phyloP scores from a whole-genome alignment of 1,284 basidiomycete genomes.

The Cutaneotrichosporon daszewskae region DNA sequence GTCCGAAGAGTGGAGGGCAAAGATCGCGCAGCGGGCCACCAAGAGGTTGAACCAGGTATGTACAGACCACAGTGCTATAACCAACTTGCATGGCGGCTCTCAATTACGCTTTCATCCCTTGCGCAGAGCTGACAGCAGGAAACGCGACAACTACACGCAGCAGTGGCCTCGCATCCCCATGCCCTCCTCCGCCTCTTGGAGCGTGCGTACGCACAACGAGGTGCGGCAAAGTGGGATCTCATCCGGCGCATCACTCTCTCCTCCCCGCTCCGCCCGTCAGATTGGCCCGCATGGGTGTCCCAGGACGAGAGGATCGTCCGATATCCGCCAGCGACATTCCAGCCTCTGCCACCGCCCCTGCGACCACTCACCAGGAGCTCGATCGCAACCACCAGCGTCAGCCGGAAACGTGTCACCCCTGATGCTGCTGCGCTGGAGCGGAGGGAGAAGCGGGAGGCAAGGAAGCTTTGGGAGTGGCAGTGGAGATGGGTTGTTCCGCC shows the following conservation, averaged over 20 bases:
- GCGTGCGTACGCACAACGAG: slow-evolving; percentile 1
- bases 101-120: neutral
- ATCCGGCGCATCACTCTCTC: slow-evolving; percentile 18
- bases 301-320: neutral
- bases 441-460: neutral
- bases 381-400: neutral
- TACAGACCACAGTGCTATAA: too few relatives aligned
- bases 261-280: neutral
- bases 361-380: neutral
- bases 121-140: neutral
- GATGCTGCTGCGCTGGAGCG: neutral
- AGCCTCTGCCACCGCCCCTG: slow-evolving; percentile 8
- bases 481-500: slow-evolving; percentile 19
- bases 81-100: too few relatives aligned
- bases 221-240: slow-evolving; percentile 8
- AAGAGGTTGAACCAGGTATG: neutral
- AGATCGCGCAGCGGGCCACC: neutral
- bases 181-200: slow-evolving; percentile 25
- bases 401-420: neutral
- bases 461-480: slow-evolving; percentile 1
- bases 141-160: slow-evolving; percentile 20
- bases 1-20: neutral
- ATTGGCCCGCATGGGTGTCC: slow-evolving; percentile 1
- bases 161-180: slow-evolving; percentile 37
- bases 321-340: slow-evolving; percentile 6